phyloP scores from a whole-genome alignment of 2,329 filamentous ascomycete species.

The Alternaria ethzedia region DNA sequence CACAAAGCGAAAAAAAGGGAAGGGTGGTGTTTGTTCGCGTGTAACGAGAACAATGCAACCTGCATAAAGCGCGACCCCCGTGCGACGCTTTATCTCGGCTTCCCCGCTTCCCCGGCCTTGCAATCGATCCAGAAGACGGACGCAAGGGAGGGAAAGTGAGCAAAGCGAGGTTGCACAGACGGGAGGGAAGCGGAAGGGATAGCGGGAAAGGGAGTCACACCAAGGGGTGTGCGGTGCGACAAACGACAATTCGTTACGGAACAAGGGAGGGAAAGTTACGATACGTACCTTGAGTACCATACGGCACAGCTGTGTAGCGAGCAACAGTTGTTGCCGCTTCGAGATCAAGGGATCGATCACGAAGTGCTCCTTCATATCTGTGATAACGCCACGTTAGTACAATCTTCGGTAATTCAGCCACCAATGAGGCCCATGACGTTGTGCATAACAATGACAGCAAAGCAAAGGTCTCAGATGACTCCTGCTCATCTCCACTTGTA shows the following conservation, averaged over 20 bases:
- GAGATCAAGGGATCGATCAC: conserved; percentile 98
- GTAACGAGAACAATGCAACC: conserved; percentile 21
- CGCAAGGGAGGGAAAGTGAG: conserved; percentile 16
- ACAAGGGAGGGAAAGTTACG: conserved; percentile 20
- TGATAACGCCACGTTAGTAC: conserved; percentile 33
- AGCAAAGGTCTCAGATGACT: conserved; percentile 15
- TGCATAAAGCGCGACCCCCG: conserved; percentile 9
- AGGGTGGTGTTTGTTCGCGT: conserved; percentile 21
- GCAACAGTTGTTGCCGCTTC: conserved; percentile 94
- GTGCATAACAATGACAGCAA: conserved; percentile 11
- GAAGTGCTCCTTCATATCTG: conserved; percentile 96
- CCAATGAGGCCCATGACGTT: conserved; percentile 9
- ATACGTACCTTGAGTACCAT: conserved; percentile 71
- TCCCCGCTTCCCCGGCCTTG: conserved; percentile 30
- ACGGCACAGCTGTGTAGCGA: conserved; percentile 95
- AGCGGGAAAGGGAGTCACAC: conserved; percentile 9
- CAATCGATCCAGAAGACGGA: conserved; percentile 5
- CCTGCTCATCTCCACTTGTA: conserved; percentile 14
- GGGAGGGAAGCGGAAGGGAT: conserved; percentile 15
- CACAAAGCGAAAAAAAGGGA: conserved; percentile 11
- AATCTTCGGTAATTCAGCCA: conserved; percentile 16
- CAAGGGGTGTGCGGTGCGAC: conserved; percentile 9
- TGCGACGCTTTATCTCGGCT: conserved; percentile 11
- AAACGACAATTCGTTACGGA: conserved; percentile 16
- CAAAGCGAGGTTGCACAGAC: conserved; percentile 12